Evolutionary conservation across 208 protist species (phyloP).

Genomic region (Wallacemonas collosoma): DNA sequence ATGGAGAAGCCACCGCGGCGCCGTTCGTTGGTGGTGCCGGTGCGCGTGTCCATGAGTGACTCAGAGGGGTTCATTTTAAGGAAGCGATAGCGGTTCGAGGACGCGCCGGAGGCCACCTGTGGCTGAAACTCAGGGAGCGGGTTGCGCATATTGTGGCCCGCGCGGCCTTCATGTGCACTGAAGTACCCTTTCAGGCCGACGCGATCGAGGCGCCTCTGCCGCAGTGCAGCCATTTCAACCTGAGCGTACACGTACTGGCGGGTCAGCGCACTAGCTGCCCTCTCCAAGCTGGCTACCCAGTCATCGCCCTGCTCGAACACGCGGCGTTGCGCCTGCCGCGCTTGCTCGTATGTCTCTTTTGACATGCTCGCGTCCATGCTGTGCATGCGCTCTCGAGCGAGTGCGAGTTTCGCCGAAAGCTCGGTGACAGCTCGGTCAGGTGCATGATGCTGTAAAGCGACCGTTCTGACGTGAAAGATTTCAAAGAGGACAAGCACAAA

Average conservation of each 20-base stretch:
- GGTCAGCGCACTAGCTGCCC: slow-evolving; percentile 48
- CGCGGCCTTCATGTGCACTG: slow-evolving; percentile 3
- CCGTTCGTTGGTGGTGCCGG: not conserved
- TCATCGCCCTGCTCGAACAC: slow-evolving; percentile 19
- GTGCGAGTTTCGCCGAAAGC: not conserved
- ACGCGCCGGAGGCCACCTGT: not conserved
- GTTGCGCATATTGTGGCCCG: slow-evolving; percentile 3
- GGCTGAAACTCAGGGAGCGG: slow-evolving; percentile 11
- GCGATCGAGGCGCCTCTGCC: slow-evolving; percentile 45
- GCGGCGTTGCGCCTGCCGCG: not conserved
- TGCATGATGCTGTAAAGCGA: not conserved
- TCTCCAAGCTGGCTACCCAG: slow-evolving; percentile 36
- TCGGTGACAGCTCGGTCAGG: not conserved
- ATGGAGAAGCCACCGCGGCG: slow-evolving; percentile 7
- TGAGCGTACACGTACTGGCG: slow-evolving; percentile 58
- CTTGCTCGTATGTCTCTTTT: not conserved
- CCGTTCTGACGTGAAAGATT: not conserved
- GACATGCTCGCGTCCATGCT: not conserved
- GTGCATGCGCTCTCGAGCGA: not conserved
- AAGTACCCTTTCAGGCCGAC: slow-evolving; percentile 27
- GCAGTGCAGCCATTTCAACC: slow-evolving; percentile 45
- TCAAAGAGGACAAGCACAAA: slow-evolving; percentile 20
- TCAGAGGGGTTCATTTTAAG: too few species aligned
- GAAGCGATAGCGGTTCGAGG: too few species aligned
- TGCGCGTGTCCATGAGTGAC: too few species aligned